A percentile compares a stretch with the other conserved stretches of the same genome.
Evolutionary conservation across 2,329 filamentous ascomycete genomes (phyloP).

Genomic region (Talaromyces sp.): DNA sequence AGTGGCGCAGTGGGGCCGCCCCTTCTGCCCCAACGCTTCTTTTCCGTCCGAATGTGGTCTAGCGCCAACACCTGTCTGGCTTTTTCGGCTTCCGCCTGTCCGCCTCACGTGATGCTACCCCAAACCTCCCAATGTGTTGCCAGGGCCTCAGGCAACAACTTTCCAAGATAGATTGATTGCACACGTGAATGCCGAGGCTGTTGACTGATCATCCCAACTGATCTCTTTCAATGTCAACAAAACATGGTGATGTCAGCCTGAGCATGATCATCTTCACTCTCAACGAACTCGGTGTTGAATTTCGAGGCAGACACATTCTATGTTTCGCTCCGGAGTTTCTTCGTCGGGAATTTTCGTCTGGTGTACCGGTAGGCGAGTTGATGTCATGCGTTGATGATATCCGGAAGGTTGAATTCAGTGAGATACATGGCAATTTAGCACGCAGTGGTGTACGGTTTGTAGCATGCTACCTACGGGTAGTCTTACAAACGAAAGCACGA

Average conservation of each 20-base stretch:
- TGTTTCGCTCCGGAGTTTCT: not conserved
- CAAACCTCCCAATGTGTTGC: not conserved
- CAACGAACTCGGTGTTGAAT: not conserved
- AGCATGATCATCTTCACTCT: not conserved
- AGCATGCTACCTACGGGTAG: too few species aligned
- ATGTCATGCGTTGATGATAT: not conserved
- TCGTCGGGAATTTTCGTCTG: not conserved
- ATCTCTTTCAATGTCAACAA: not conserved
- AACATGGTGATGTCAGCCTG: not conserved
- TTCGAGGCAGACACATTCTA: not conserved
- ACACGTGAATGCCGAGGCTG: not conserved
- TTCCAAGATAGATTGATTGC: not conserved
- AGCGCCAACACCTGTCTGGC: not conserved
- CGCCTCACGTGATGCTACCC: not conserved
- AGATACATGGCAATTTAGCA: too few species aligned
- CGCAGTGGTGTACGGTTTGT: too few species aligned
- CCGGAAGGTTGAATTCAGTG: not conserved
- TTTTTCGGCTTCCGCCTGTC: not conserved
- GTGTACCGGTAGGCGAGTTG: not conserved
- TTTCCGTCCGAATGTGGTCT: not conserved
- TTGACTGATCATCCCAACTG: not conserved
- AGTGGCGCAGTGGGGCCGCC: slow-evolving; percentile 12
- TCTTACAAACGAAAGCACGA: too few species aligned
- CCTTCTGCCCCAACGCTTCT: slow-evolving; percentile 13
- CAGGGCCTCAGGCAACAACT: not conserved